phyloP scores from a whole-genome alignment of 768 basidiomycete genomes.

The Lactifluus piperatus region DNA sequence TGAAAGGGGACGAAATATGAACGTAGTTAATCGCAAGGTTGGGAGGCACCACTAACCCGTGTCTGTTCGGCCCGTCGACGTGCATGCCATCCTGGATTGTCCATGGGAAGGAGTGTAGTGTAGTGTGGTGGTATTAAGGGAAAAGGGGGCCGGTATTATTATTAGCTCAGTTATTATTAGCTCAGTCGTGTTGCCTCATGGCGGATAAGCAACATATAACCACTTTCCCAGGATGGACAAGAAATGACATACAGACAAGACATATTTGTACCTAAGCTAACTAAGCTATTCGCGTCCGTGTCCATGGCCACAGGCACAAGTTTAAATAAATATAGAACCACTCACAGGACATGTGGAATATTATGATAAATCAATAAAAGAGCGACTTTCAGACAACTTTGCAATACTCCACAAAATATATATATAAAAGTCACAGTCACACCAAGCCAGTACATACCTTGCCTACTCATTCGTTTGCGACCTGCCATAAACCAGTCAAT shows the following conservation, averaged over 20 bases:
- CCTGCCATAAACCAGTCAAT: neutral
- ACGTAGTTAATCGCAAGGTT: conserved; percentile 21
- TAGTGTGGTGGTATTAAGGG: too few species aligned
- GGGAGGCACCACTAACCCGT: conserved; percentile 16
- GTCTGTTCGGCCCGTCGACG: conserved; percentile 52
- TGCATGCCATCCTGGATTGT: conserved; percentile 71
- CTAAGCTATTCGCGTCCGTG: conserved; percentile 8
- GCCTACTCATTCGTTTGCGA: conserved; percentile 9
- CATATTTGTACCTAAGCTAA: neutral
- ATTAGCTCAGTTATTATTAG: too few species aligned
- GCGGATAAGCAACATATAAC: too few species aligned
- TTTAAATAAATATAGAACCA: neutral
- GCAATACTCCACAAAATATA: too few species aligned
- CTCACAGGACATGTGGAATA: neutral
- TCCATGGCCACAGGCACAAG: conserved; percentile 6
- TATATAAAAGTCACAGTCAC: too few species aligned
- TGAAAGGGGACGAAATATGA: conserved; percentile 25
- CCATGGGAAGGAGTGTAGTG: conserved; percentile 37
- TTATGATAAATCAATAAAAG: conserved; percentile 14
- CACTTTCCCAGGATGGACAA: too few species aligned
- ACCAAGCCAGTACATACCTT: too few species aligned
- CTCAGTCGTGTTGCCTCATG: too few species aligned
- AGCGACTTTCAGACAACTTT: too few species aligned
- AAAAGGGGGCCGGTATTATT: too few species aligned
- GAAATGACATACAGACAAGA: too few species aligned